Evolutionary conservation across 805 yeast species (phyloP), one percentile per base, ranked within the genome.

Genomic region (Candida montana): DNA sequence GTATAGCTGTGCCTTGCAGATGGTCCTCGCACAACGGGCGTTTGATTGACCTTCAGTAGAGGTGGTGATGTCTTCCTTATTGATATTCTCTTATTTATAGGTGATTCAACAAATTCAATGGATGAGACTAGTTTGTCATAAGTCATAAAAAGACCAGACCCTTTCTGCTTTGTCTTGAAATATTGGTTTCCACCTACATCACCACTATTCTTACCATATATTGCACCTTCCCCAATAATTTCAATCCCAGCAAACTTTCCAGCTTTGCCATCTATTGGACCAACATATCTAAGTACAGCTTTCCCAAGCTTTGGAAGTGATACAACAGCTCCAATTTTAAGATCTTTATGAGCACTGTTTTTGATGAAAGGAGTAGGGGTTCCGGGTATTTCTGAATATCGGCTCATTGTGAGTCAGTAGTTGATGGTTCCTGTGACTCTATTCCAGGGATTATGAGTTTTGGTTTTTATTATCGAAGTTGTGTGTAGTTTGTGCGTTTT

Each of bases 221-320:
- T 57, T 0, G 74, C 64, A 31, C 76, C 72, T 1, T 79, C 80
- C 2, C 85, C 90, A n/a, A 79, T 54, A 33, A 91, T 65, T 58
- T 91, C 97, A 6, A 91, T 72, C 3, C 99, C 99, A 5, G 90
- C 96, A 66, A 81, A 91, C 10, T 71, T 68, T 0, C 96, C 95
- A 7, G 64, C 62, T 55, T 85, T 87, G 18, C 81, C 81, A 18
- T 79, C 74, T 15, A 91, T 86, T 2, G 72, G 62, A 1, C 96
- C 99, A 17, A 80, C 68, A 60, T 74, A 90, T 45, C 79, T 70
- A 39, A 90, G 64, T 10, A 79, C 67, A 1, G 90, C 96, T 31
- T 65, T 63, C 19, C 85, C 79, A 11, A 84, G 79, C 9, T 84
- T 85, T 0, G 95, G 95, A 2, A 83, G 69, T 61, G 41, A 58